Evolutionary conservation across 1,139 yeast genomes (phyloP), one percentile per base, ranked within the genome.

Genomic region (Saccharomyces hybrid): DNA sequence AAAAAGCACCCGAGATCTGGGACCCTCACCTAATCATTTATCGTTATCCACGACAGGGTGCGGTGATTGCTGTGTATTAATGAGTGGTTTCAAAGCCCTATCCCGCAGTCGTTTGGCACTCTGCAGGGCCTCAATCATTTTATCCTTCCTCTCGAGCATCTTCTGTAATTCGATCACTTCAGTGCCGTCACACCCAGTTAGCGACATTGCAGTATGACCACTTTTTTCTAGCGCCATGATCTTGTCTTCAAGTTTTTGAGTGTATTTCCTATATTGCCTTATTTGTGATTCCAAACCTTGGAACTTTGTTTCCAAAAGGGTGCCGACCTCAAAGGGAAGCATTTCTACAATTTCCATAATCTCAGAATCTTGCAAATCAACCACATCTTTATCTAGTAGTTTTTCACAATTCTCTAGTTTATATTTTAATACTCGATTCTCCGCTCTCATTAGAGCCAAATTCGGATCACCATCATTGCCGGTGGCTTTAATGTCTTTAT

Each of bases 81-180:
- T 16, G 44, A 38, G 44, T 23, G 44, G 44, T 38, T 38, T 38
- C 25, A 38, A 38, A 65, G 74, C 42, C 74, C 73, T 60, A 32
- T 72, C 76, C 41, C 86, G 73, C 51, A 81, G 71, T 58, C 81
- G 74, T 42, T 80, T 75, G 1, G 85, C 79, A 54, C 83, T 80
- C 47, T 84, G 82, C 50, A 90, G 73, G 8, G 95, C 90, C 58
- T 80, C 80, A 55, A 90, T 88, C 58, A 90, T 83, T 51, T 84
- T 84, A 61, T 89, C 96, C 67, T 89, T 90, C 61, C 81, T 80
- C 53, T 79, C 77, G 52, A 88, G 70, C 51, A 79, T 75, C 56
- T 81, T 85, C 62, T 79, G 79, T 61, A 90, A 73, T 54, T 83
- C 88, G 51, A 73, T 67, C 9, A 89, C 81, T 66, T 88, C 58